A percentile compares a stretch with the other conserved stretches of the same genome.
Conservation (phyloP, 2,329 filamentous ascomycete genomes). For the Phialemonium atrogriseum region DNA sequence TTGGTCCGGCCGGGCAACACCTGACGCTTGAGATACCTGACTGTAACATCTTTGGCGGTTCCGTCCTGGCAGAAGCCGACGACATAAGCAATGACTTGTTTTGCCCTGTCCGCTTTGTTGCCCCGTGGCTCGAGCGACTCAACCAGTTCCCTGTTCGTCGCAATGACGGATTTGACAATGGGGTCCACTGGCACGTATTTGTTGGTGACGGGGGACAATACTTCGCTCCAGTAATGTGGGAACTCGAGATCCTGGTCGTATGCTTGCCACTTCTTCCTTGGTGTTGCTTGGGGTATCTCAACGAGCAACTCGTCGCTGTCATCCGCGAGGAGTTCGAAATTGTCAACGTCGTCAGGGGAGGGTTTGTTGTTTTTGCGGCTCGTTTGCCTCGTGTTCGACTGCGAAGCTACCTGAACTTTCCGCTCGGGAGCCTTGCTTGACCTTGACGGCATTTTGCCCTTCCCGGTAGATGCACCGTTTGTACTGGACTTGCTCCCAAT, state of each 20-base stretch:
- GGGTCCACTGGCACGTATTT: conserved; percentile 75
- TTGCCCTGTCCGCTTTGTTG: conserved; percentile 72
- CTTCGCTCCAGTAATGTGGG: conserved; percentile 91
- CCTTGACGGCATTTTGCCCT: conserved; percentile 11
- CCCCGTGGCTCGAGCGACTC: conserved; percentile 77
- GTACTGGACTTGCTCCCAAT: too few species aligned
- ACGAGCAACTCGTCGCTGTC: conserved; percentile 52
- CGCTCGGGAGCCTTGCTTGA: conserved; percentile 13
- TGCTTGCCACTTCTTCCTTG: conserved; percentile 37
- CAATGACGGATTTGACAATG: conserved; percentile 59
- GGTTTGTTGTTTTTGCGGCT: conserved; percentile 15
- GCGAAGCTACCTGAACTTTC: too few species aligned
- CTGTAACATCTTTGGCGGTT: conserved; percentile 89
- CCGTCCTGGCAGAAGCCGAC: conserved; percentile 76
- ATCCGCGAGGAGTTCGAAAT: conserved; percentile 38
- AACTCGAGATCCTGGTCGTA: conserved; percentile 73
- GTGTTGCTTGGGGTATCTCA: conserved; percentile 39
- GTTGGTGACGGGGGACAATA: conserved; percentile 71
- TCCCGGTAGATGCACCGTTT: too few species aligned
- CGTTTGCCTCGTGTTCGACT: conserved; percentile 9
- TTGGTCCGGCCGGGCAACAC: conserved; percentile 85
- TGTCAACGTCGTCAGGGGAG: conserved; percentile 34
- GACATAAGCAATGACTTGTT: conserved; percentile 85
- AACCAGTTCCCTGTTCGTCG: conserved; percentile 63
- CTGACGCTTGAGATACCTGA: conserved; percentile 77